Evolutionary conservation across 768 basidiomycete genomes (phyloP).

Genomic region (Russula foetens): DNA sequence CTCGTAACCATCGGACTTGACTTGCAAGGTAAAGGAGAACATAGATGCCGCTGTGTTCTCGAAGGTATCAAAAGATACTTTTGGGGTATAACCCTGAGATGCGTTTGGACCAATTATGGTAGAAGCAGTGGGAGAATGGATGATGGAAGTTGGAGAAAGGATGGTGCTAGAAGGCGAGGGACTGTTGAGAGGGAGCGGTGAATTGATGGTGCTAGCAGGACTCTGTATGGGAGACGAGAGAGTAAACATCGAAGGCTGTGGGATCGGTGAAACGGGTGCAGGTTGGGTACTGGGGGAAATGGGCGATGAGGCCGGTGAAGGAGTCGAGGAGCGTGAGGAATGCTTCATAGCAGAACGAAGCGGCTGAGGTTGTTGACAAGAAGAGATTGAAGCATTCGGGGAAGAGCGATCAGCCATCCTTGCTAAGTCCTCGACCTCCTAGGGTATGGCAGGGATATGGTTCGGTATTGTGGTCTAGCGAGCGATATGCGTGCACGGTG

Average conservation of each 20-base stretch:
- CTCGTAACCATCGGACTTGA: slow-evolving; percentile 75
- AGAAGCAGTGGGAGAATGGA: slow-evolving; percentile 15
- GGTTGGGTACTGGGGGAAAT: slow-evolving; percentile 11
- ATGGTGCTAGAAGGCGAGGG: background rate
- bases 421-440: background rate
- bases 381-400: slow-evolving; percentile 19
- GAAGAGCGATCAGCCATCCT: slow-evolving; percentile 17
- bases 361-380: slow-evolving; percentile 24
- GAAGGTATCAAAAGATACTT: slow-evolving; percentile 84
- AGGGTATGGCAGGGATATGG: too few species aligned
- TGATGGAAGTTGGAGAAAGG: slow-evolving; percentile 1
- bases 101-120: slow-evolving; percentile 24
- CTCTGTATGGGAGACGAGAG: background rate
- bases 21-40: slow-evolving; percentile 83
- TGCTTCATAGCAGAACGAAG: slow-evolving; percentile 53
- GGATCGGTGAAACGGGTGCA: background rate
- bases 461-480: too few species aligned
- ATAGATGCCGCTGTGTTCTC: slow-evolving; percentile 73
- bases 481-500: too few species aligned
- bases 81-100: slow-evolving; percentile 39
- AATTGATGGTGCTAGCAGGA: background rate
- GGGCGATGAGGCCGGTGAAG: slow-evolving; percentile 19
- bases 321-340: slow-evolving; percentile 25
- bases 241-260: background rate
- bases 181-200: background rate